Percentiles rank a stretch among this genome's conserved stretches.
phyloP scores from a whole-genome alignment of 2,329 filamentous ascomycete species.

The Rhinocladiella similis region DNA sequence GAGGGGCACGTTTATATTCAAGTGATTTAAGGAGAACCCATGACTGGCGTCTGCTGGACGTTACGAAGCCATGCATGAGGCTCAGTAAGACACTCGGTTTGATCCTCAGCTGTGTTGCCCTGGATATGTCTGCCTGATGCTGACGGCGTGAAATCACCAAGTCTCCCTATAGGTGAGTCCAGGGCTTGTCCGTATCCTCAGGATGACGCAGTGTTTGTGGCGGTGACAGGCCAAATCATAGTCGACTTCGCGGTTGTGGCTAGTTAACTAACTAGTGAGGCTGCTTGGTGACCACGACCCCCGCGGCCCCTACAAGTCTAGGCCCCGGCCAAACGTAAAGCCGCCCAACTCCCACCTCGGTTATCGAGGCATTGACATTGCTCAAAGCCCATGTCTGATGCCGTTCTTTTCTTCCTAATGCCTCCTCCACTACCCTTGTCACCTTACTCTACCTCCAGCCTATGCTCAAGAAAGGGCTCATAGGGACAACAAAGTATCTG shows the following conservation, averaged over 20 bases:
- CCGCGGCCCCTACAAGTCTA: too few species aligned
- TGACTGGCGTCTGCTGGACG: neutral
- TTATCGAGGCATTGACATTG: neutral
- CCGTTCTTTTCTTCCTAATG: neutral
- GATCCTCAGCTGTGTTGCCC: constrained; percentile 9
- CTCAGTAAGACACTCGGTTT: neutral
- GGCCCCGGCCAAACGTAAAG: neutral
- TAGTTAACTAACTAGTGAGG: neutral
- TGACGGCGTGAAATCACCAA: neutral
- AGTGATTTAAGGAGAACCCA: neutral
- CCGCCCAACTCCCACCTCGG: neutral
- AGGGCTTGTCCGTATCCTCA: too few species aligned
- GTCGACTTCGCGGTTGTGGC: too few species aligned
- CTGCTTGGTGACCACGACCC: neutral
- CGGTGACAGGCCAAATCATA: neutral
- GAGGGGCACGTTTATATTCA: neutral
- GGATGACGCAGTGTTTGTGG: neutral
- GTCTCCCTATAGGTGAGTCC: too few species aligned
- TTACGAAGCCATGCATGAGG: neutral
- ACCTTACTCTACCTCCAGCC: neutral
- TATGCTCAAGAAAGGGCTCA: neutral
- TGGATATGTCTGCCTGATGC: neutral
- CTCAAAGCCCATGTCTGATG: neutral
- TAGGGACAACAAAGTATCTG: neutral
- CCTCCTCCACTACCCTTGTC: neutral